A percentile compares a stretch with the other conserved stretches of the same genome.
These are phyloP conservation scores for Cyanodermella asteris DNA, from an alignment of 2,329 filamentous ascomycete species.

Conservation along the genomic window DNA sequence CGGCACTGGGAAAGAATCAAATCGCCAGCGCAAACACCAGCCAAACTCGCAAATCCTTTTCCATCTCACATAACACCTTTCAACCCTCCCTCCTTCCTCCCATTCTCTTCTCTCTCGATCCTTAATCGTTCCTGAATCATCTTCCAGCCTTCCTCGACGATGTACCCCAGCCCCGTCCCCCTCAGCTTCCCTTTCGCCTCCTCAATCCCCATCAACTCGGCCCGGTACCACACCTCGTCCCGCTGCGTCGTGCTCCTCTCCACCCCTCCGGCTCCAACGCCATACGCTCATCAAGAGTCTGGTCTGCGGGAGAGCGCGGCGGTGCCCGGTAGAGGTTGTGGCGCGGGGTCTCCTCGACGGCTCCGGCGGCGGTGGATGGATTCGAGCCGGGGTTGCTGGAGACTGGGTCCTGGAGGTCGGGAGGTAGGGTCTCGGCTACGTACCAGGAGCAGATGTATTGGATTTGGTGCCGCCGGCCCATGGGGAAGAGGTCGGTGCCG, in stretches of 20 bases:
- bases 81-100: too few relatives aligned
- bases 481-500: conserved; percentile 23
- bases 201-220: conserved; percentile 19
- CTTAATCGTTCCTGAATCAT: too few relatives aligned
- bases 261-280: conserved; percentile 19
- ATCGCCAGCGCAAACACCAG: too few relatives aligned
- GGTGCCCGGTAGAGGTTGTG: conserved; percentile 16
- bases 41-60: too few relatives aligned
- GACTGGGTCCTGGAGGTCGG: conserved; percentile 13
- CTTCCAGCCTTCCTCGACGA: too few relatives aligned
- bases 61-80: too few relatives aligned
- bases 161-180: too few relatives aligned
- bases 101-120: too few relatives aligned
- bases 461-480: conserved; percentile 10
- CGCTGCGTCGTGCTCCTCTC: conserved; percentile 23
- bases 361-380: conserved; percentile 5
- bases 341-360: conserved; percentile 4
- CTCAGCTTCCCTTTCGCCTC: conserved; percentile 21
- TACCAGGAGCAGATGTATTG: conserved; percentile 28
- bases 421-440: conserved; percentile 23
- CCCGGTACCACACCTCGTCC: conserved; percentile 23
- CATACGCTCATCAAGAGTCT: conserved; percentile 18
- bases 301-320: conserved; percentile 14
- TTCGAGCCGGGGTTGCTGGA: conserved; percentile 8
- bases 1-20: too few relatives aligned